These are phyloP conservation scores for Suillus paluster DNA, from an alignment of 768 basidiomycete genomes.

Conservation along the genomic window DNA sequence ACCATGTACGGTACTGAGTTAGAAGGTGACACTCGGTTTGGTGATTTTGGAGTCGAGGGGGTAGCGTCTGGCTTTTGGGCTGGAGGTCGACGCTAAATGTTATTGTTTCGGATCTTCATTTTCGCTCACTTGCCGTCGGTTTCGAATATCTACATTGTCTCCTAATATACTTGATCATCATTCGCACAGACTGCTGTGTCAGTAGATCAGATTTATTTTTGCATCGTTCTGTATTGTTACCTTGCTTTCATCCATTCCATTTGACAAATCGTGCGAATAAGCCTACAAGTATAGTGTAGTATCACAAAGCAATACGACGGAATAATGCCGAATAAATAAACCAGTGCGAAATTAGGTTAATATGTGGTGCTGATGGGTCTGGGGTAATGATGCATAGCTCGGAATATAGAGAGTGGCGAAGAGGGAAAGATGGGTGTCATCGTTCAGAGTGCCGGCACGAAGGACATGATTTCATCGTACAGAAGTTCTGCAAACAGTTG, in stretches of 20 bases:
- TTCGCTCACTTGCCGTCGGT: neutral
- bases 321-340: neutral
- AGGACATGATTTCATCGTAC: slow-evolving; percentile 83
- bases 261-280: neutral
- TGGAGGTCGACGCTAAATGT: slow-evolving; percentile 46
- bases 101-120: neutral
- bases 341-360: neutral
- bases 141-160: slow-evolving; percentile 4
- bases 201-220: slow-evolving; percentile 5
- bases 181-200: neutral
- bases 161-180: slow-evolving; percentile 6
- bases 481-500: slow-evolving; percentile 53
- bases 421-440: neutral
- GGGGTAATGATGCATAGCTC: no score
- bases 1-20: slow-evolving; percentile 88
- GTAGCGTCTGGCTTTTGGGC: slow-evolving; percentile 77
- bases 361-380: neutral
- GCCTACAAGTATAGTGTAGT: neutral
- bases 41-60: slow-evolving; percentile 81
- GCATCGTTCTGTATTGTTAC: neutral
- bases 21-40: slow-evolving; percentile 82
- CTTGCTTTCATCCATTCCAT: neutral
- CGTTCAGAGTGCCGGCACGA: slow-evolving; percentile 63
- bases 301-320: neutral
- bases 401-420: neutral